Conservation (phyloP, 768 basidiomycete species). For the Rubroboletus satanas region DNA sequence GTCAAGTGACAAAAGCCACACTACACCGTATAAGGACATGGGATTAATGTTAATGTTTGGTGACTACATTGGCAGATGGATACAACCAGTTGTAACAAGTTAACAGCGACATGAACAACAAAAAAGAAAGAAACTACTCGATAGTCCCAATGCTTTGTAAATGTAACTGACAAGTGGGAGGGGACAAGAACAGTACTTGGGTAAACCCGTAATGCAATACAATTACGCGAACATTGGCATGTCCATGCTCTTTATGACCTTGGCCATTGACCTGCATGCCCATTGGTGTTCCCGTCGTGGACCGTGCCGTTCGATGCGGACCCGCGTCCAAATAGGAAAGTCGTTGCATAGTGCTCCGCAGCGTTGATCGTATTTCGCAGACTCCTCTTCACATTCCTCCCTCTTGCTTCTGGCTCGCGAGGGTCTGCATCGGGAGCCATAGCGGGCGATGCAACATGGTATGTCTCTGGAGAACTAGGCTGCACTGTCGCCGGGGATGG, state of each 20-base stretch:
- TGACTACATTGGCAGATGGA: slow-evolving; percentile 20
- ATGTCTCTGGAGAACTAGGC: slow-evolving; percentile 37
- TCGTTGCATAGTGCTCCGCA: slow-evolving; percentile 63
- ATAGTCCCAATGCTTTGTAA: slow-evolving; percentile 13
- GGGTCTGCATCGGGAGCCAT: slow-evolving; percentile 28
- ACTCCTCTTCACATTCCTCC: slow-evolving; percentile 60
- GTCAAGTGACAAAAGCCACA: neutral
- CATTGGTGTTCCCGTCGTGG: slow-evolving; percentile 23
- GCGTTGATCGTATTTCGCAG: slow-evolving; percentile 64
- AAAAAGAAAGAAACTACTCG: slow-evolving; percentile 4
- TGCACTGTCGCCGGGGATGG: slow-evolving; percentile 35
- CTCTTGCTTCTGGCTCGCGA: slow-evolving; percentile 43
- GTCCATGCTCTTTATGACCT: slow-evolving; percentile 17
- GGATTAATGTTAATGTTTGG: neutral
- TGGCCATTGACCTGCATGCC: slow-evolving; percentile 24
- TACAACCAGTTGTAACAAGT: slow-evolving; percentile 26
- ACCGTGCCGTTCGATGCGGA: slow-evolving; percentile 24
- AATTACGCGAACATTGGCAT: slow-evolving; percentile 4
- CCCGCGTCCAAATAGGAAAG: slow-evolving; percentile 61
- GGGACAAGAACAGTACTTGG: slow-evolving; percentile 6
- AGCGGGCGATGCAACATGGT: slow-evolving; percentile 37
- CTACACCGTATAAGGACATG: slow-evolving; percentile 14
- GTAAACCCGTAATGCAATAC: slow-evolving; percentile 6
- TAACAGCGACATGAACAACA: slow-evolving; percentile 13
- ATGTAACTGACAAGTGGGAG: neutral